A percentile compares a stretch with the other conserved stretches of the same genome.
Evolutionary conservation across 352 stramenopile genomes (phyloP).

Genomic region (Globisporangium yorkense): DNA sequence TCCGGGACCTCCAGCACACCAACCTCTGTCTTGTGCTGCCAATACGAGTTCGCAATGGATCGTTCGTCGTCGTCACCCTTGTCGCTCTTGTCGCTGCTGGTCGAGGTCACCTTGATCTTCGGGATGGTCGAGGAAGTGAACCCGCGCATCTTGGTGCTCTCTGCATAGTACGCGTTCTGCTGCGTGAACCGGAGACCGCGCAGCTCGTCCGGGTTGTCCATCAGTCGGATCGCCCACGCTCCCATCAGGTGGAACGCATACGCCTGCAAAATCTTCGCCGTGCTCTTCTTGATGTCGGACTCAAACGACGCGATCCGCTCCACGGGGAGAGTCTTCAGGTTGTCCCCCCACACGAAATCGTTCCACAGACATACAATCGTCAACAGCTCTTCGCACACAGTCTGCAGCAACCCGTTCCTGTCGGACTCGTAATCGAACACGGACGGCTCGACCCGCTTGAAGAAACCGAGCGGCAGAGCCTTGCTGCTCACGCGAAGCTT

Average conservation of each 20-base stretch:
- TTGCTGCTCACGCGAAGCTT: conserved; percentile 8
- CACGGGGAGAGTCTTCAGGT: conserved; percentile 33
- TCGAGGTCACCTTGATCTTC: neutral
- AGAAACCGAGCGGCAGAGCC: conserved; percentile 37
- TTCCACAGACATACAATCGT: conserved; percentile 75
- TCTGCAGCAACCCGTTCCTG: conserved; percentile 42
- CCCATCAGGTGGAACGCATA: conserved; percentile 54
- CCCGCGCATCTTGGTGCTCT: conserved; percentile 22
- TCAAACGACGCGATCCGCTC: conserved; percentile 61
- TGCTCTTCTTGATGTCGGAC: conserved; percentile 44
- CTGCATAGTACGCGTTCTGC: conserved; percentile 67
- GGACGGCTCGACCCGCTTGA: conserved; percentile 28
- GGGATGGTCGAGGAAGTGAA: conserved; percentile 5
- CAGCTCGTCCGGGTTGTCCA: conserved; percentile 40
- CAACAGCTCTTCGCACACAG: conserved; percentile 69
- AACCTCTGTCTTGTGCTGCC: conserved; percentile 30
- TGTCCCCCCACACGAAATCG: conserved; percentile 70
- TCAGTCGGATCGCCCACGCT: conserved; percentile 40
- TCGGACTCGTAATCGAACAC: conserved; percentile 69
- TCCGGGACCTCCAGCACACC: neutral
- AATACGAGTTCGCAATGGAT: conserved; percentile 30
- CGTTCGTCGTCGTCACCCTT: conserved; percentile 18
- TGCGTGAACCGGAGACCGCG: conserved; percentile 55
- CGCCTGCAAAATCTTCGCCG: conserved; percentile 54
- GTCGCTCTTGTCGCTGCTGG: conserved; percentile 7